Evolutionary conservation across 805 yeast genomes (phyloP).

Genomic region (Tetrapisispora pingtungensis): DNA sequence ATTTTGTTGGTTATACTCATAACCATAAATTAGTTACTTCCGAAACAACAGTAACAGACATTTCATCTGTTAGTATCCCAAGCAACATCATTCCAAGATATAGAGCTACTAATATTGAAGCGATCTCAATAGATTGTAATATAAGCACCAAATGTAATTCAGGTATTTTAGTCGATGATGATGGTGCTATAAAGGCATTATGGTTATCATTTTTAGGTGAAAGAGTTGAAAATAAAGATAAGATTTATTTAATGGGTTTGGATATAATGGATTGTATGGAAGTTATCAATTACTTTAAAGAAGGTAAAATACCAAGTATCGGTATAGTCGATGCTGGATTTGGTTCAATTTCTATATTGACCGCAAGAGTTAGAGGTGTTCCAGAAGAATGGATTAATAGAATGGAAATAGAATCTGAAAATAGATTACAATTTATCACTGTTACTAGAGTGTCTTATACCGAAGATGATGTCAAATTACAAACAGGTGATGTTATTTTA

Average conservation of each 20-base stretch:
- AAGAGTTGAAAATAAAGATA: slow-evolving; percentile 48
- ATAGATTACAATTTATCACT: slow-evolving; percentile 61
- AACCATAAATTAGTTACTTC: slow-evolving; percentile 61
- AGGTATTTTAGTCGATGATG: slow-evolving; percentile 66
- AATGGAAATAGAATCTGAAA: slow-evolving; percentile 52
- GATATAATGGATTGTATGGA: slow-evolving; percentile 57
- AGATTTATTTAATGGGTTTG: slow-evolving; percentile 61
- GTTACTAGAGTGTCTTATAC: slow-evolving; percentile 60
- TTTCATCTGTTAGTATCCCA: slow-evolving; percentile 65
- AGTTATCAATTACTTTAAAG: slow-evolving; percentile 45
- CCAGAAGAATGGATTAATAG: slow-evolving; percentile 70
- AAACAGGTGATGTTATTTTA: slow-evolving; percentile 68
- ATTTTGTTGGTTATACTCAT: slow-evolving; percentile 74
- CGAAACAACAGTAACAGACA: slow-evolving; percentile 66
- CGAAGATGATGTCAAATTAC: slow-evolving; percentile 27
- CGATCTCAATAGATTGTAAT: slow-evolving; percentile 63
- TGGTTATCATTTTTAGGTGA: slow-evolving; percentile 85
- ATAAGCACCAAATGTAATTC: slow-evolving; percentile 64
- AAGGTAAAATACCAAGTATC: slow-evolving; percentile 42
- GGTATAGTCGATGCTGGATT: slow-evolving; percentile 75
- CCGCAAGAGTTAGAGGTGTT: slow-evolving; percentile 81
- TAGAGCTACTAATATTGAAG: slow-evolving; percentile 76
- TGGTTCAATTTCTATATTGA: slow-evolving; percentile 52
- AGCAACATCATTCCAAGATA: slow-evolving; percentile 65
- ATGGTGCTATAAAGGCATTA: slow-evolving; percentile 72